phyloP scores from a whole-genome alignment of 495 filamentous ascomycete genomes.

The Cenococcum geophilum region DNA sequence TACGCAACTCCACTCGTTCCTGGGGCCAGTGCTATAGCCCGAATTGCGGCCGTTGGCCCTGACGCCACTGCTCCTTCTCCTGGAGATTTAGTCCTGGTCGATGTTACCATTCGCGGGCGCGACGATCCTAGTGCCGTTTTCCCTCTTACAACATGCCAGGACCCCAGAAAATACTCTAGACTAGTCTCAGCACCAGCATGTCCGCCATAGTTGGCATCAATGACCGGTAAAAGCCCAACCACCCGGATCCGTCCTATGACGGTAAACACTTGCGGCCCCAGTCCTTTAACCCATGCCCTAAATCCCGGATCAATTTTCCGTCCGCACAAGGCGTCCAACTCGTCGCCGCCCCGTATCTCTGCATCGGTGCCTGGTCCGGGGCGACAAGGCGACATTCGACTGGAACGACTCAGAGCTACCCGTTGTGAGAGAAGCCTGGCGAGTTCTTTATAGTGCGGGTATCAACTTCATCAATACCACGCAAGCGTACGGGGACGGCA shows the following conservation, averaged over 20 bases:
- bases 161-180: background rate
- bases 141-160: conserved; percentile 17
- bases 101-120: conserved; percentile 41
- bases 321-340: conserved; percentile 25
- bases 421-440: conserved; percentile 38
- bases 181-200: background rate
- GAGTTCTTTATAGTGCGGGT: conserved; percentile 30
- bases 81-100: conserved; percentile 45
- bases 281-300: conserved; percentile 21
- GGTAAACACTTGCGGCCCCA: conserved; percentile 8
- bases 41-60: conserved; percentile 42
- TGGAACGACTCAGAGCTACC: conserved; percentile 37
- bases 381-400: conserved; percentile 41
- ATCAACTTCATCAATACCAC: conserved; percentile 43
- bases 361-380: conserved; percentile 44
- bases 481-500: conserved; percentile 40
- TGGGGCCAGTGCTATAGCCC: conserved; percentile 39
- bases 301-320: conserved; percentile 9
- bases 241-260: background rate
- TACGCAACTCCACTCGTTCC: conserved; percentile 30
- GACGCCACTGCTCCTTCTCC: conserved; percentile 41
- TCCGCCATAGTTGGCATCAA: background rate
- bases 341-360: conserved; percentile 36
- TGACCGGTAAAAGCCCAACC: background rate
- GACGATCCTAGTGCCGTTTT: conserved; percentile 41